Percentiles rank a stretch among this genome's conserved stretches.
Evolutionary conservation across 164 flowering plant species (phyloP).

Genomic region (grape (Vitis vinifera)): ASM3070453v1 NC_081811.1:14249501-14250000

Average conservation of each 20-base stretch:
- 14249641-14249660: constrained; percentile 72
- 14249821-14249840: too few relatives aligned
- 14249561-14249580: constrained; percentile 89
- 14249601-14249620: constrained; percentile 40
- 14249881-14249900: background rate
- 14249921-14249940: background rate
- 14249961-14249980: too few relatives aligned
- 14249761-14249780: too few relatives aligned
- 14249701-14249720: too few relatives aligned
- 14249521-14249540: constrained; percentile 57
- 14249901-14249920: background rate
- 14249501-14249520: constrained; percentile 59
- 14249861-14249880: background rate
- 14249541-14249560: constrained; percentile 86
- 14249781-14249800: too few relatives aligned
- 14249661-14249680: too few relatives aligned
- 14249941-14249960: background rate
- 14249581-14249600: constrained; percentile 38
- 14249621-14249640: constrained; percentile 83
- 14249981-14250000: background rate
- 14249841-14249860: background rate
- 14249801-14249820: too few relatives aligned
- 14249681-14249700: too few relatives aligned
- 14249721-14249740: too few relatives aligned
- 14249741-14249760: too few relatives aligned